Base-by-base conservation (phyloP, 164 flowering plant genomes). In the Buxus sempervirens region DNA sequence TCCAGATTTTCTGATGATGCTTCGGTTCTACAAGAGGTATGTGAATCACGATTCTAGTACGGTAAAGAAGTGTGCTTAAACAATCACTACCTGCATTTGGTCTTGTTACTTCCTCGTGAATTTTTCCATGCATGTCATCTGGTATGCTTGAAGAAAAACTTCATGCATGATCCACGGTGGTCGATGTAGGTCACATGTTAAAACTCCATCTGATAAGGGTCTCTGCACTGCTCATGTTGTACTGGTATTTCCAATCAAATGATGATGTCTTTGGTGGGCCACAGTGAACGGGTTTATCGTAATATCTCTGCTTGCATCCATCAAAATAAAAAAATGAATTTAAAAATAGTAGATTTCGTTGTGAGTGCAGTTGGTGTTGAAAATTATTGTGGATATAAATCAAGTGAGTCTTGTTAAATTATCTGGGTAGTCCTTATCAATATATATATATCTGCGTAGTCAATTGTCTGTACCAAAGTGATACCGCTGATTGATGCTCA, bases 11-110 rank as follows among this genome's bases (percentile, higher is more conserved):
- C 86, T 62, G 98, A 92, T 54, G 97, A 95, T 60, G 90, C 95
- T 49, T 83, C 85, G 48, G 89, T 95, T 24, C 73, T 92, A 54
- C 98, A 85, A 82, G 99, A 95, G 97, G 99, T 90, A 77, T 65
- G 63, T 59, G 27, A 22, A 16, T 5, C 18, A 16, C 28, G n/a
- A 38, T 10, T 27, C 58, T 27, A 38, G 22, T 13, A 42, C 9
- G 8, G 36, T 1, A 21, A 0, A 57, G 12, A 58, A 58, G 38
- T 26, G 6, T 55, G 14, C 22, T 5, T 55, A 55, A 23, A 55
- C 58, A 25, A 55, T 55, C 14, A 53, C 32, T 15, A 45, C 51
- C 51, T 45, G 51, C 51, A 45, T 10, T 45, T 10, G 51, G 51
- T 45, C 51, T 45, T 10, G 51, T 10, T 10, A 15, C 12, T 15